phyloP scores from a whole-genome alignment of 139 green algal species.

The Trebouxia sp. region DNA sequence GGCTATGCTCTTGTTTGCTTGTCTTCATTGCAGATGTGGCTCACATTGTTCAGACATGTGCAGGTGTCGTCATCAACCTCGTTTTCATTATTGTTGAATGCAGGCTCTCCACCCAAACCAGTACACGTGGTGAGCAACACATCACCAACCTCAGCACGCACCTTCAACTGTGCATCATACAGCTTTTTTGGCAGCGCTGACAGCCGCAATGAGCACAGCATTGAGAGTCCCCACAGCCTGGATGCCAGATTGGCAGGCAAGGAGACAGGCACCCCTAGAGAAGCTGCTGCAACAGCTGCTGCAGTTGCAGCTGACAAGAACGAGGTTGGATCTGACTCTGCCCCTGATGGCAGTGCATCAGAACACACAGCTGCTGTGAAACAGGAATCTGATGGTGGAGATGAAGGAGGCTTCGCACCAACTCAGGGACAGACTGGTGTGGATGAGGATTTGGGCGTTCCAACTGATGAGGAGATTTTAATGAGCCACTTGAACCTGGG shows the following conservation, averaged over 20 bases:
- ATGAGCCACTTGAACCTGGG: constrained; percentile 20
- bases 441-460: constrained; percentile 16
- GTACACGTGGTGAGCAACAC: neutral
- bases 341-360: neutral
- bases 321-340: neutral
- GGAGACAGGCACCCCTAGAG: too few relatives aligned
- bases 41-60: too few relatives aligned
- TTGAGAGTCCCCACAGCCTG: neutral
- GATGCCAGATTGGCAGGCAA: neutral
- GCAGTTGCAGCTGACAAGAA: neutral
- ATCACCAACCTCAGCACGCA: constrained; percentile 5
- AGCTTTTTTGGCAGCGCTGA: constrained; percentile 34
- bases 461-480: constrained; percentile 29
- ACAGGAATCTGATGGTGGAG: neutral
- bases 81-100: neutral
- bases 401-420: neutral
- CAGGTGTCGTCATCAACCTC: too few relatives aligned
- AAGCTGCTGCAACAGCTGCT: neutral
- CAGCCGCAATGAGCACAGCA: constrained; percentile 18
- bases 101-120: neutral
- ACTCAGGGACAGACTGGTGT: neutral
- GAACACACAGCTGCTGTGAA: neutral
- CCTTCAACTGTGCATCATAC: constrained; percentile 28
- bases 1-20: too few relatives aligned
- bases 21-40: too few relatives aligned